Base-by-base conservation (phyloP, 2,329 filamentous ascomycete genomes). In the Cladosporium phlei region DNA sequence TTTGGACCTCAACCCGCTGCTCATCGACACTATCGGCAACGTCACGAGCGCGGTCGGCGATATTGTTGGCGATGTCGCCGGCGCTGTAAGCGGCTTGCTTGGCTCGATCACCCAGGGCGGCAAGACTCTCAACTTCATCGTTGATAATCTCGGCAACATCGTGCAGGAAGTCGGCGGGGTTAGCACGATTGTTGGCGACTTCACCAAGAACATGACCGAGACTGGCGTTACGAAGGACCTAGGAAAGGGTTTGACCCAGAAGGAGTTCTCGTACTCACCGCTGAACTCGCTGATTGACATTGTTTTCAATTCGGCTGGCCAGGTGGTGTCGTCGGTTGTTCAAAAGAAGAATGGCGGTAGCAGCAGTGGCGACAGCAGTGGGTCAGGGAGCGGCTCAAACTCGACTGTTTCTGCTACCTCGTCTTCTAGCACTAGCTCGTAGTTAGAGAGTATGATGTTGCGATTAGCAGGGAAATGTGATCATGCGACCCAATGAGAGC, bases 111-210 rank as follows among this genome's bases (percentile, higher is more conserved):
- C 77, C 2, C 75, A 79, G 52, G 76, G 77, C 28, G 58, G 56
- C 40, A 55, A 40, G 6, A 71, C 66, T 12, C 71, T 77, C 60
- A 79, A 74, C 35, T 60, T 59, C 45, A 27, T 61, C 21, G 57
- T 82, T 52, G 79, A 82, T 62, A 82, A 82, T 55, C 67, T 82
- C 1, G 79, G 79, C 27, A 81, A 82, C 54, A 82, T 82, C 52
- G 77, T 82, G 1, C 78, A 82, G 56, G 73, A 80, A 55, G 77
- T 80, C 0, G 68, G 67, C 0, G 74, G 72, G 14, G 63, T 61
- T 1, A 64, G 79, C 2, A 74, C 69, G 46, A 68, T 82, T 50
- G 77, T 82, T 9, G 79, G 79, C 38, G 76, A 79, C 58, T 82
- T 72, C 59, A 58, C 72, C 54, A 66, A 69, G 49, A 82, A 82